Conservation (phyloP, 2,329 filamentous ascomycete genomes). For the Penicillium thymicola region DNA sequence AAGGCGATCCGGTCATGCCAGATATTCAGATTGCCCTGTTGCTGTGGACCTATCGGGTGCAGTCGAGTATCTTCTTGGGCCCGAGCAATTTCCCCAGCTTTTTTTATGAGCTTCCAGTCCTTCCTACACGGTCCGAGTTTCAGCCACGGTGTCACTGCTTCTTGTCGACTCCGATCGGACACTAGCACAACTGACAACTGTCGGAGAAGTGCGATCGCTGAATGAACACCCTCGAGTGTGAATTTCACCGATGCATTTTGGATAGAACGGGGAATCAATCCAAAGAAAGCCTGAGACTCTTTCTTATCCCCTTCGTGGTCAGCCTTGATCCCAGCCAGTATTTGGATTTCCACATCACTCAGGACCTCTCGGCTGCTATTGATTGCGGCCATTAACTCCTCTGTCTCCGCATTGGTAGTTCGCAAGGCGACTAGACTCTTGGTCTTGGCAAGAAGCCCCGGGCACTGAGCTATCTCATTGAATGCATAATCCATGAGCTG, state of each 20-base stretch:
- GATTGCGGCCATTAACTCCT: conserved; percentile 2
- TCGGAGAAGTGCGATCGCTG: conserved; percentile 16
- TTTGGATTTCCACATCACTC: conserved; percentile 6
- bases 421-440: conserved; percentile 8
- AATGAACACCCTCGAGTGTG: conserved; percentile 11
- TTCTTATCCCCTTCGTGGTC: neutral
- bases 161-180: conserved; percentile 1
- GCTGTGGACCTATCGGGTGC: neutral
- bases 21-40: neutral
- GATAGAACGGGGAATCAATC: conserved; percentile 1
- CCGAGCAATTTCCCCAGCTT: neutral
- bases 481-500: conserved; percentile 20
- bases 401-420: neutral
- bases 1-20: conserved; percentile 2
- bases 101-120: neutral
- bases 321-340: neutral
- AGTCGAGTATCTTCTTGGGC: neutral
- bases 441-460: conserved; percentile 16
- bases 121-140: neutral
- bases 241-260: conserved; percentile 1
- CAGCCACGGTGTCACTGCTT: neutral
- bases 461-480: conserved; percentile 19
- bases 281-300: neutral
- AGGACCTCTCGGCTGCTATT: conserved; percentile 10
- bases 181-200: conserved; percentile 16